Evolutionary conservation across 805 yeast genomes (phyloP).

Genomic region (Saturnispora diversa): DNA sequence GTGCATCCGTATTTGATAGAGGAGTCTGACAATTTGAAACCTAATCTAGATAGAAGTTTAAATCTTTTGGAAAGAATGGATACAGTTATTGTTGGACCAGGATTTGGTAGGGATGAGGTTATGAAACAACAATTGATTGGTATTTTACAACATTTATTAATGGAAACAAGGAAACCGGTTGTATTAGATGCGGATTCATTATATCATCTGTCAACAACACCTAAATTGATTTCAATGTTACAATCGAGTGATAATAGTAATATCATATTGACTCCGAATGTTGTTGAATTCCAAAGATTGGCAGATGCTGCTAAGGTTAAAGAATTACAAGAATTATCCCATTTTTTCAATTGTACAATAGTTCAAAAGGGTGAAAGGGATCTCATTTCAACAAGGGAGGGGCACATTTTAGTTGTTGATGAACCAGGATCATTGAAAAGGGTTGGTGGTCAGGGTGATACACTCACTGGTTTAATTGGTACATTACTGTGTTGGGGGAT

Average conservation of each 20-base stretch:
- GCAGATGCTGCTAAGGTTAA: conserved; percentile 29
- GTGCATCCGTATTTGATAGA: conserved; percentile 84
- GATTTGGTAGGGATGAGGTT: conserved; percentile 73
- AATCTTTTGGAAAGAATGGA: conserved; percentile 59
- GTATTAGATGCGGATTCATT: conserved; percentile 90
- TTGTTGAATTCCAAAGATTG: conserved; percentile 71
- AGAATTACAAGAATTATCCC: conserved; percentile 38
- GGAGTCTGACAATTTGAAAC: conserved; percentile 20
- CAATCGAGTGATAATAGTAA: conserved; percentile 36
- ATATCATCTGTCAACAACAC: conserved; percentile 52
- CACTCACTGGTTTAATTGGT: conserved; percentile 78
- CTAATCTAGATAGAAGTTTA: conserved; percentile 45
- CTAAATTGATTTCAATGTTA: conserved; percentile 35
- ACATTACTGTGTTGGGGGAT: conserved; percentile 78
- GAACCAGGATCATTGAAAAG: conserved; percentile 65
- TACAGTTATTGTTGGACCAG: conserved; percentile 86
- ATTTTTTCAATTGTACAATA: conserved; percentile 46
- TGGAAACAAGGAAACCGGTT: conserved; percentile 56
- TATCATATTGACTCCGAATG: conserved; percentile 82
- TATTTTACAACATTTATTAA: conserved; percentile 42
- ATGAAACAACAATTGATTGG: conserved; percentile 52
- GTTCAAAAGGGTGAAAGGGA: conserved; percentile 70
- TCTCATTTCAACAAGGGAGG: conserved; percentile 44
- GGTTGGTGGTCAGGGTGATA: conserved; percentile 97
- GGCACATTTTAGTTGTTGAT: conserved; percentile 32